Evolutionary conservation across 2,329 filamentous ascomycete species (phyloP).

Genomic region (Alternaria triticimaculans): DNA sequence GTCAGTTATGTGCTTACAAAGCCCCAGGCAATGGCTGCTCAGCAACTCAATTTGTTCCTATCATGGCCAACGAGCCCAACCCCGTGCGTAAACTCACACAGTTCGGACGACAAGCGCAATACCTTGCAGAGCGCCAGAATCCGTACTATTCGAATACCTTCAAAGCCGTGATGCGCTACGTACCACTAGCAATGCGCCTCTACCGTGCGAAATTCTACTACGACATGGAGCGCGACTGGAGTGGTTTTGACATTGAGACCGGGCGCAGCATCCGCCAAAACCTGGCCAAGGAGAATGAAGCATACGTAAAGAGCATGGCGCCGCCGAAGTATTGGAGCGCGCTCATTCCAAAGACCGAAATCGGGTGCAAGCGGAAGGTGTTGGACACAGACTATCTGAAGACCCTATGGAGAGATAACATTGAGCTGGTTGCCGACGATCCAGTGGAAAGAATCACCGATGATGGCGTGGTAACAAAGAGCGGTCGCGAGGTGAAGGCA

Average conservation of each 20-base stretch:
- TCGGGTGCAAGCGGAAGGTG: slow-evolving; percentile 59
- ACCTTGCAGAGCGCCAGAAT: slow-evolving; percentile 55
- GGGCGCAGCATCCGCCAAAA: slow-evolving; percentile 48
- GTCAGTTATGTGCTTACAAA: not conserved
- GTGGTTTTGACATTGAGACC: slow-evolving; percentile 50
- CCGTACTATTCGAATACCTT: slow-evolving; percentile 50
- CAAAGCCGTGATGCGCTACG: slow-evolving; percentile 54
- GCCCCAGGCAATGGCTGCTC: slow-evolving; percentile 55
- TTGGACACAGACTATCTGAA: slow-evolving; percentile 57
- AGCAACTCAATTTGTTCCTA: slow-evolving; percentile 58
- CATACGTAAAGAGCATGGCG: slow-evolving; percentile 54
- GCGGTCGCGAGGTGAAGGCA: slow-evolving; percentile 49
- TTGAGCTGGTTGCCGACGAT: slow-evolving; percentile 52
- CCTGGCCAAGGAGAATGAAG: slow-evolving; percentile 48
- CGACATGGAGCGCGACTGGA: slow-evolving; percentile 54
- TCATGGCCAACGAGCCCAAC: slow-evolving; percentile 47
- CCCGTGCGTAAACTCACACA: slow-evolving; percentile 53
- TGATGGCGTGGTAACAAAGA: slow-evolving; percentile 48
- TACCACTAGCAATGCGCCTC: slow-evolving; percentile 54
- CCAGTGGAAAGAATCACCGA: slow-evolving; percentile 50
- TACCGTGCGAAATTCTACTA: slow-evolving; percentile 54
- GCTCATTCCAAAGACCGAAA: slow-evolving; percentile 53
- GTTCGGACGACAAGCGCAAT: slow-evolving; percentile 60
- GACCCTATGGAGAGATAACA: slow-evolving; percentile 52
- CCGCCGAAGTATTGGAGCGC: slow-evolving; percentile 54